phyloP scores from a whole-genome alignment of 2,329 filamentous ascomycete genomes.

The Graphiopsis chlorocephala region DNA sequence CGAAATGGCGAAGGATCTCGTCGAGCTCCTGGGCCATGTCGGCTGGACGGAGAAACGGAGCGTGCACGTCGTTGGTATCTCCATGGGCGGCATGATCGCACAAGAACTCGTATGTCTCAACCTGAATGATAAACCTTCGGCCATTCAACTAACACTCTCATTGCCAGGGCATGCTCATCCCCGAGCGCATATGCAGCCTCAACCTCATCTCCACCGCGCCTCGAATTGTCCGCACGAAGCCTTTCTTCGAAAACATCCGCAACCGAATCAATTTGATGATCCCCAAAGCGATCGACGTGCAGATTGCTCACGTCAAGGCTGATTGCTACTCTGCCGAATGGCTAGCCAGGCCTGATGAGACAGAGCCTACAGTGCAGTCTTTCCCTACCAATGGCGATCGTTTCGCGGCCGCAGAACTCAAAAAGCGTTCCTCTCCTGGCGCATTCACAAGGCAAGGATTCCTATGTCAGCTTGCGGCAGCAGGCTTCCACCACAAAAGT shows the following conservation, averaged over 20 bases:
- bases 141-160: not conserved
- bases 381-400: slow-evolving; percentile 79
- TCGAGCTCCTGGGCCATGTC: slow-evolving; percentile 68
- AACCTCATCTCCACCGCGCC: slow-evolving; percentile 51
- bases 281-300: slow-evolving; percentile 67
- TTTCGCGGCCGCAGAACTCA: slow-evolving; percentile 74
- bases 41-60: slow-evolving; percentile 62
- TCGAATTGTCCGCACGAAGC: slow-evolving; percentile 45
- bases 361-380: slow-evolving; percentile 40
- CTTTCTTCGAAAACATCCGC: slow-evolving; percentile 62
- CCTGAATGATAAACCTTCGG: not conserved
- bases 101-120: slow-evolving; percentile 64
- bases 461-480: slow-evolving; percentile 73
- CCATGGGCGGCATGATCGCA: slow-evolving; percentile 88
- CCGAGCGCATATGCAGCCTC: slow-evolving; percentile 48
- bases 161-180: slow-evolving; percentile 39
- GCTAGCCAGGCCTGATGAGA: slow-evolving; percentile 59
- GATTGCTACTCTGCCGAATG: slow-evolving; percentile 66
- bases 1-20: slow-evolving; percentile 76
- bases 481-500: slow-evolving; percentile 75
- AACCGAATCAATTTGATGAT: slow-evolving; percentile 58
- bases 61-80: slow-evolving; percentile 71
- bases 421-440: slow-evolving; percentile 62
- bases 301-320: slow-evolving; percentile 61
- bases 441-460: slow-evolving; percentile 67